Evolutionary conservation across 768 basidiomycete genomes (phyloP), one percentile per base, ranked within the genome.

Genomic region (Chalciporus sphaerocephalus): DNA sequence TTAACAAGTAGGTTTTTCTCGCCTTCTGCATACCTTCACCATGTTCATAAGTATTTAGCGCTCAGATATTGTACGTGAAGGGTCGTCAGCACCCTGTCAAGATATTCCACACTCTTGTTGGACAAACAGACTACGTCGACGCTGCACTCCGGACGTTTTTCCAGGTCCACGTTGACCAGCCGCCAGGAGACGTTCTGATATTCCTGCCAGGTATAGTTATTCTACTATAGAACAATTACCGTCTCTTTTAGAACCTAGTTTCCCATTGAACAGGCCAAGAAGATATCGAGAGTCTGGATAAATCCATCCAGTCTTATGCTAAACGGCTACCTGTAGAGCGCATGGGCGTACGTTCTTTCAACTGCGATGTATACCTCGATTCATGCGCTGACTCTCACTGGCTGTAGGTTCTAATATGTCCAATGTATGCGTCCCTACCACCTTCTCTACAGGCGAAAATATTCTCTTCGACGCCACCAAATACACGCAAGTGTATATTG

Each of bases 21-120:
- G 15, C 4, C 15, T 37, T 24, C 6, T 7, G 5, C 8, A 11
- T 17, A 20, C 39, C 4, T 10, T 46, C 6, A 18, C 17, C 22
- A 16, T 34, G 28, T 51, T 56, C 20, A 60, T 15, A 45, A 37
- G 12, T 42, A 21, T 28, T 5, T 57, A 94, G 93, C 48, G 90
- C 92, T 3, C 87, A 85, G 41, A 85, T 97, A 22, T 64, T 97
- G 17, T 94, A 94, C 57, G 79, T 99, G 42, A 83, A 92, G 68
- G 96, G 96, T 23, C 83, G 96, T 24, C 92, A 96, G 64, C 87
- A 94, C 58, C 83, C 89, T 15, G 96, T 99, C 38, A 79, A 80
- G 56, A 84, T 91, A 52, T 88, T 83, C 55, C 87, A 96, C 59
- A 76, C 90, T 1, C 73, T 78, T 11, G 69, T 78, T 47, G 76